phyloP scores from a whole-genome alignment of 2,329 filamentous ascomycete species.

The Colletotrichum siamense region DNA sequence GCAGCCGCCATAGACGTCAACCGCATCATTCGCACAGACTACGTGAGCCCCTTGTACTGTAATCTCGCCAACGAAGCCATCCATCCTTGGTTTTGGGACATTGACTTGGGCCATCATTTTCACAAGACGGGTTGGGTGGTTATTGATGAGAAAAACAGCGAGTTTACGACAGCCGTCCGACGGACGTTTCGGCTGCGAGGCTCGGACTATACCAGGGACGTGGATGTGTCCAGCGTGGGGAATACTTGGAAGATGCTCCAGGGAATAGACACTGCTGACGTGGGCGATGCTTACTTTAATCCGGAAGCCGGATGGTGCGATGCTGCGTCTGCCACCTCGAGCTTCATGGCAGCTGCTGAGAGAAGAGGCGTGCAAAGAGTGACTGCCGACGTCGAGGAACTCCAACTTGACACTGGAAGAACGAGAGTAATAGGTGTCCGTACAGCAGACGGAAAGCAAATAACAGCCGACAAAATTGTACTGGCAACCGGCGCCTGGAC shows the following conservation, averaged over 20 bases:
- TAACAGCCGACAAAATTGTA: conserved; percentile 54
- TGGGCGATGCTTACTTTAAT: conserved; percentile 1
- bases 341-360: not conserved
- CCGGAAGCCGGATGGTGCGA: conserved; percentile 12
- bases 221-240: not conserved
- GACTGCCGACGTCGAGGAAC: not conserved
- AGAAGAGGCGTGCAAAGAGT: not conserved
- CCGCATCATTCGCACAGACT: conserved; percentile 41
- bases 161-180: not conserved
- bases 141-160: not conserved
- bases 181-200: not conserved
- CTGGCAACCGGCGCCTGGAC: conserved; percentile 60
- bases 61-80: conserved; percentile 37
- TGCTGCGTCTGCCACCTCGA: not conserved
- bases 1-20: conserved; percentile 37
- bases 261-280: not conserved
- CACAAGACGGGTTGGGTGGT: conserved; percentile 5
- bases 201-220: not conserved
- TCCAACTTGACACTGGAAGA: not conserved
- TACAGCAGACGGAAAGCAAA: not conserved
- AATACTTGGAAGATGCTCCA: not conserved
- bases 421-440: not conserved
- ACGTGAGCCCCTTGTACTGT: conserved; percentile 33
- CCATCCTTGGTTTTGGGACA: conserved; percentile 9
- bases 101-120: conserved; percentile 3